Percentiles rank a stretch among this genome's conserved stretches.
Evolutionary conservation across 768 basidiomycete species (phyloP).

Genomic region (Psilocybe sp.): DNA sequence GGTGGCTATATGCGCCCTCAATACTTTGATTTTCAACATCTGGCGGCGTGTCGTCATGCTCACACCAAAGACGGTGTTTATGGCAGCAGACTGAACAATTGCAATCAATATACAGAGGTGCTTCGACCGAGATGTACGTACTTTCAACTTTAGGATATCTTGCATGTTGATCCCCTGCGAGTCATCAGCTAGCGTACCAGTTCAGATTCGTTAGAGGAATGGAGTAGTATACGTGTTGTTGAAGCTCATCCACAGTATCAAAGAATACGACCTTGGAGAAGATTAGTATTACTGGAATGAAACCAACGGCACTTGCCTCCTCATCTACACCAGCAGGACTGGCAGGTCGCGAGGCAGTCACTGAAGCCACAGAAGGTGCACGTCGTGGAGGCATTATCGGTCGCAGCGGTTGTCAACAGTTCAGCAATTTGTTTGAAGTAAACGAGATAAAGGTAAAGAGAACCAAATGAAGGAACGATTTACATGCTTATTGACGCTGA

Average conservation of each 20-base stretch:
- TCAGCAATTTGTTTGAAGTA: background rate
- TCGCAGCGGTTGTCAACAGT: background rate
- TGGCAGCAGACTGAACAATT: conserved; percentile 59
- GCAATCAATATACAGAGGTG: conserved; percentile 8
- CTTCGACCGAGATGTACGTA: conserved; percentile 18
- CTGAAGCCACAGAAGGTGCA: conserved; percentile 44
- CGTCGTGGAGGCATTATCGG: conserved; percentile 48
- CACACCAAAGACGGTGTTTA: conserved; percentile 84
- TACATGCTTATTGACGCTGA: conserved; percentile 15
- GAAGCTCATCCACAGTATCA: conserved; percentile 81
- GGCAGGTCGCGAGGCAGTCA: conserved; percentile 46
- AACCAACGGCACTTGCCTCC: conserved; percentile 25
- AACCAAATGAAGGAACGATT: conserved; percentile 1
- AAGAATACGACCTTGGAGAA: conserved; percentile 54
- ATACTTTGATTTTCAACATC: conserved; percentile 90
- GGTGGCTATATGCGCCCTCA: conserved; percentile 16
- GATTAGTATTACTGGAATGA: background rate
- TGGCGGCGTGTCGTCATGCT: conserved; percentile 90
- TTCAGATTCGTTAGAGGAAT: conserved; percentile 12
- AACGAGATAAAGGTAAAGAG: background rate
- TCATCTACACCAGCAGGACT: conserved; percentile 44
- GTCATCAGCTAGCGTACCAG: conserved; percentile 1
- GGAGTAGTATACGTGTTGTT: conserved; percentile 61
- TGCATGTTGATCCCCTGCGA: conserved; percentile 89
- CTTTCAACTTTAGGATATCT: conserved; percentile 93